A percentile compares a stretch with the other conserved stretches of the same genome.
These are phyloP conservation scores for Sclerotinia minor DNA, from an alignment of 2,329 filamentous ascomycete genomes.

Conservation along the genomic window DNA sequence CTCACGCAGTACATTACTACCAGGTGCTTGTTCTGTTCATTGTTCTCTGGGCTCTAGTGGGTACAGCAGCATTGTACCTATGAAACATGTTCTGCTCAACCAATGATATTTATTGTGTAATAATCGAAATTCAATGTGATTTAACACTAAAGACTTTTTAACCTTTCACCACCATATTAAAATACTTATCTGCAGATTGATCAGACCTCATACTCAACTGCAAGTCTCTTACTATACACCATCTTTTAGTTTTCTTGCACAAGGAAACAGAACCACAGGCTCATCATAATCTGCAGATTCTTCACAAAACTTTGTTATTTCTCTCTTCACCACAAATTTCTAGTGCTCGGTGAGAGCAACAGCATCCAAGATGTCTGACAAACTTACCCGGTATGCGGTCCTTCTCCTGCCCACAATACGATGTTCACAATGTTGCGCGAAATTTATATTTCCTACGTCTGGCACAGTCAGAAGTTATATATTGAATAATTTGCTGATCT, in stretches of 20 bases:
- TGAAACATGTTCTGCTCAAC: neutral
- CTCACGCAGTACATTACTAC: neutral
- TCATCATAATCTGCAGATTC: neutral
- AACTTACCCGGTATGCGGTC: slow-evolving; percentile 83
- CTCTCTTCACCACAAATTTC: slow-evolving; percentile 1
- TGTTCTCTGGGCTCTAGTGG: neutral
- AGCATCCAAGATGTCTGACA: slow-evolving; percentile 72
- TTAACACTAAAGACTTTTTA: neutral
- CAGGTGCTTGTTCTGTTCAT: too few relatives aligned
- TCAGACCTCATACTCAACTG: neutral
- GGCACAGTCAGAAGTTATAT: neutral
- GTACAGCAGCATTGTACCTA: neutral
- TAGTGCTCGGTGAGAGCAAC: slow-evolving; percentile 18
- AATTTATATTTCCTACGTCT: neutral
- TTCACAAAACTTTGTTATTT: neutral
- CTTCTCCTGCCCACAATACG: too few relatives aligned
- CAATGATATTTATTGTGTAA: slow-evolving; percentile 13
- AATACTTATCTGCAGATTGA: neutral
- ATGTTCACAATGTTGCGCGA: neutral
- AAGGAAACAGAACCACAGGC: neutral
- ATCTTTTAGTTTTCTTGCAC: neutral
- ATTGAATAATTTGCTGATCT: slow-evolving; percentile 23
- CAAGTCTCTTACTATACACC: neutral
- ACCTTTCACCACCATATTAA: neutral
- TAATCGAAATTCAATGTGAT: slow-evolving; percentile 14